Percentiles rank a stretch among this genome's conserved stretches.
Evolutionary conservation across 2,329 filamentous ascomycete species (phyloP).

Genomic region (Paecilomyces dactylethromorphus): DNA sequence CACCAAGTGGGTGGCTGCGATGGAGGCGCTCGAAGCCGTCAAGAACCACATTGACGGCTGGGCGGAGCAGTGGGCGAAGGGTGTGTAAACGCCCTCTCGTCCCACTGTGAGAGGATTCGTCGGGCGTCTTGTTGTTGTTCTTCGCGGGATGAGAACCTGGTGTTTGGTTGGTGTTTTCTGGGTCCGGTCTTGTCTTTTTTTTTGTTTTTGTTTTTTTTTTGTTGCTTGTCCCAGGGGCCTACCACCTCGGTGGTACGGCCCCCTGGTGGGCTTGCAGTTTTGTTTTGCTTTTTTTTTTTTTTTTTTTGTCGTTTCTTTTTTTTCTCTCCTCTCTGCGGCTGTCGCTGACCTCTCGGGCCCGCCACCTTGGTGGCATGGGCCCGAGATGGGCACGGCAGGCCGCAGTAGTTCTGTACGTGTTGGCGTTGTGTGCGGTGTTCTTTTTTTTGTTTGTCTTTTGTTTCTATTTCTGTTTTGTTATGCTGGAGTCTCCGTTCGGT

Average conservation of each 20-base stretch:
- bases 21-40: constrained; percentile 12
- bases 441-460: not conserved
- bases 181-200: not conserved
- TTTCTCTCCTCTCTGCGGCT: not conserved
- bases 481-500: not conserved
- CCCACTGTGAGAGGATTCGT: not conserved
- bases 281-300: not conserved
- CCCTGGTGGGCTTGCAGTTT: not conserved
- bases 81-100: constrained; percentile 4
- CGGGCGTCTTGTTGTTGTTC: not conserved
- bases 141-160: not conserved
- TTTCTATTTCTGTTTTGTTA: not conserved
- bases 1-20: constrained; percentile 47
- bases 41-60: constrained; percentile 14
- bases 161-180: not conserved
- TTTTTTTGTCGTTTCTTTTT: not conserved
- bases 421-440: not conserved
- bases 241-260: not conserved
- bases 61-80: constrained; percentile 12
- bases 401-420: not conserved
- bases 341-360: not conserved
- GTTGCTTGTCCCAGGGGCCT: not conserved
- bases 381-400: not conserved
- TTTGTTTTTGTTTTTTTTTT: not conserved
- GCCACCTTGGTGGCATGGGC: not conserved